These are phyloP conservation scores for Fusarium phyllophilum DNA, from an alignment of 2,329 filamentous ascomycete species.

Conservation along the genomic window DNA sequence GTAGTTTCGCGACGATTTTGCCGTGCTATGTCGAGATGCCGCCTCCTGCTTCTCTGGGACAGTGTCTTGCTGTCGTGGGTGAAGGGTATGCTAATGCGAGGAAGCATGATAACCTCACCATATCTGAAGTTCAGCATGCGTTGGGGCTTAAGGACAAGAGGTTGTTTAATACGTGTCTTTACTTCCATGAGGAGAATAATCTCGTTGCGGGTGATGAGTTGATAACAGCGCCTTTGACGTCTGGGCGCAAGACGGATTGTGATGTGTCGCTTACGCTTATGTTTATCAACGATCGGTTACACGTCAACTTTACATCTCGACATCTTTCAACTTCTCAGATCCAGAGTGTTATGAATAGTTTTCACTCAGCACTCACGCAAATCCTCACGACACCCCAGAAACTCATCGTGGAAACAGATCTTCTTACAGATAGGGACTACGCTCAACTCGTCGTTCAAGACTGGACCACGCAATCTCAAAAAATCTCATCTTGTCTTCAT, in stretches of 20 bases:
- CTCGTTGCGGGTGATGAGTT: not conserved
- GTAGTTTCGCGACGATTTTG: constrained; percentile 57
- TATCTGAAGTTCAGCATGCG: constrained; percentile 59
- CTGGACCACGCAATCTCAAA: constrained; percentile 51
- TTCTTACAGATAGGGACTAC: constrained; percentile 66
- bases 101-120: constrained; percentile 57
- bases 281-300: constrained; percentile 54
- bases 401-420: constrained; percentile 58
- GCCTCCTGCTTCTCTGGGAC: constrained; percentile 46
- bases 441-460: constrained; percentile 65
- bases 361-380: constrained; percentile 61
- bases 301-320: constrained; percentile 57
- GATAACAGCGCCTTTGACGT: constrained; percentile 28
- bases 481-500: constrained; percentile 56
- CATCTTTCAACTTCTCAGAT: constrained; percentile 57
- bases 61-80: constrained; percentile 48
- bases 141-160: constrained; percentile 54
- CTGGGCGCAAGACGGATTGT: constrained; percentile 54
- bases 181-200: constrained; percentile 55
- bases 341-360: constrained; percentile 60
- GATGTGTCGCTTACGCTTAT: constrained; percentile 59
- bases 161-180: constrained; percentile 63
- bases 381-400: constrained; percentile 56
- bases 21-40: constrained; percentile 50
- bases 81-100: constrained; percentile 37